Evolutionary conservation across 768 basidiomycete species (phyloP).

Genomic region (Dioszegia aurantiaca): DNA sequence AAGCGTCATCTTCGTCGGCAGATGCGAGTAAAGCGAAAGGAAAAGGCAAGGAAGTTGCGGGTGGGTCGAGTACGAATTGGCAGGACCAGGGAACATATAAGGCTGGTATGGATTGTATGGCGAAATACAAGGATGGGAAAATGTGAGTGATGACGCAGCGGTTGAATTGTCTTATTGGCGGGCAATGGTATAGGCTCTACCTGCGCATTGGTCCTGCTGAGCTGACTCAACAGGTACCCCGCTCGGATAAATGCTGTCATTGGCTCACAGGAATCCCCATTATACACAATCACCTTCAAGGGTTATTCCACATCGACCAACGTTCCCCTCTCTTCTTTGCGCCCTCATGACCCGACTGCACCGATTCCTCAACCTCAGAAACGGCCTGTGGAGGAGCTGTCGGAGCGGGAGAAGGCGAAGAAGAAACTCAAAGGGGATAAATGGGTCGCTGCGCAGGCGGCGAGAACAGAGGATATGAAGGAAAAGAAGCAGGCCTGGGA

Average conservation of each 20-base stretch:
- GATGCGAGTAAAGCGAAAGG: conserved; percentile 31
- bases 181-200: background rate
- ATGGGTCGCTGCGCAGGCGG: conserved; percentile 51
- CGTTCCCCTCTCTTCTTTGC: conserved; percentile 44
- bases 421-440: conserved; percentile 54
- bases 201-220: background rate
- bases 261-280: conserved; percentile 46
- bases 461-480: conserved; percentile 49
- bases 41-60: conserved; percentile 30
- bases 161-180: background rate
- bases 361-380: conserved; percentile 42
- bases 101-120: conserved; percentile 52
- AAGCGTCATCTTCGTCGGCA: background rate
- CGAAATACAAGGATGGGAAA: conserved; percentile 53
- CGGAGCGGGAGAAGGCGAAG: conserved; percentile 52
- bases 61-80: conserved; percentile 26
- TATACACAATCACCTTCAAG: conserved; percentile 52
- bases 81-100: conserved; percentile 46
- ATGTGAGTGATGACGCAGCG: conserved; percentile 46
- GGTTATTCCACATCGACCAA: conserved; percentile 51
- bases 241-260: conserved; percentile 48
- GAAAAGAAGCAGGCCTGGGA: conserved; percentile 53
- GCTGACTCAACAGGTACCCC: conserved; percentile 45
- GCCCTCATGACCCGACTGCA: conserved; percentile 41
- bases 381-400: conserved; percentile 42